Conservation (phyloP, 2,329 filamentous ascomycete genomes). For the Talaromyces sp. region DNA sequence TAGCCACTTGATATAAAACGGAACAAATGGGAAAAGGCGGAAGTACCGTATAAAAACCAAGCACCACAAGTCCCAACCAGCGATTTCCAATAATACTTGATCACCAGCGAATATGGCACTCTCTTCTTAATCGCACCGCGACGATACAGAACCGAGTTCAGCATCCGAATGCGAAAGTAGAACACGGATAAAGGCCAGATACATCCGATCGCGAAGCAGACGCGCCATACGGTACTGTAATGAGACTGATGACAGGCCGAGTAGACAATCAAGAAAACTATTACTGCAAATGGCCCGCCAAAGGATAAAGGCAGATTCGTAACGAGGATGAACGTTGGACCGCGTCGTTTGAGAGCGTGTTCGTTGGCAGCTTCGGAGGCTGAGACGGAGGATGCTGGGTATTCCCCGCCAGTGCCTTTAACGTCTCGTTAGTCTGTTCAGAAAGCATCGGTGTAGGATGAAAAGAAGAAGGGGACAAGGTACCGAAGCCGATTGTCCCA, state of each 20-base stretch:
- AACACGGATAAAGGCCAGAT: conserved; percentile 53
- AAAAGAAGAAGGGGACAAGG: not conserved
- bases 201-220: conserved; percentile 50
- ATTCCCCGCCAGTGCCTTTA: conserved; percentile 43
- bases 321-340: conserved; percentile 47
- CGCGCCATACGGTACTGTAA: conserved; percentile 46
- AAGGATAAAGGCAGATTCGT: conserved; percentile 44
- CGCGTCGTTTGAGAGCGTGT: conserved; percentile 36
- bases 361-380: conserved; percentile 51
- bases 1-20: too few relatives aligned
- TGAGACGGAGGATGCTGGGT: conserved; percentile 47
- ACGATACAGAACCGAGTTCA: conserved; percentile 51
- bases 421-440: not conserved
- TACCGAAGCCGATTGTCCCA: conserved; percentile 48
- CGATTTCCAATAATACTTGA: conserved; percentile 54
- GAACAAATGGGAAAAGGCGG: too few relatives aligned
- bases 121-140: conserved; percentile 52
- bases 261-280: conserved; percentile 48
- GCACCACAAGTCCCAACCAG: conserved; percentile 53
- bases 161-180: conserved; percentile 54
- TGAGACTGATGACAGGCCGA: conserved; percentile 34
- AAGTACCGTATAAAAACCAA: conserved; percentile 51
- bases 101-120: conserved; percentile 50
- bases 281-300: conserved; percentile 43
- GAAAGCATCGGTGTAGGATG: too few relatives aligned